Evolutionary conservation across 805 yeast genomes (phyloP), one percentile per base, ranked within the genome.

Genomic region (Cyberlindnera meyerae): DNA sequence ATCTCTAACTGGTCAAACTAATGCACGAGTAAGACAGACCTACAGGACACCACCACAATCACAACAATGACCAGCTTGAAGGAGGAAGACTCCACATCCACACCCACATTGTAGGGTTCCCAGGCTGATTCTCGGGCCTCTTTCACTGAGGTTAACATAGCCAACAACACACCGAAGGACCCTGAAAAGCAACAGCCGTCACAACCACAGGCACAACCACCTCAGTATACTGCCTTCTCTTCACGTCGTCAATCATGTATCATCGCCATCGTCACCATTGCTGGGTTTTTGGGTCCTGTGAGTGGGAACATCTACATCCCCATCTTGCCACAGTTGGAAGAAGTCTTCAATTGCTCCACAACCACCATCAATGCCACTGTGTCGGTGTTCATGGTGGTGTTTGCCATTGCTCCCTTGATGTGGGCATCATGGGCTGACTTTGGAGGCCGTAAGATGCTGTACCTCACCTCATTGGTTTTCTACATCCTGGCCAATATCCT

Each of bases 401-500:
- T 75, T 52, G 75, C 79, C 1, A 51, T 76, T 17, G 71, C 76
- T 0, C 82, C 82, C 1, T 48, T 76, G 33, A 41, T 75, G 12
- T 75, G 79, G 77, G 79, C 79, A 1, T 54, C 70, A 3, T 62
- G 65, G 55, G 75, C 80, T 4, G 82, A 76, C 46, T 55, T 60
- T 39, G 74, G 75, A 31, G 81, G 81, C 0, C 68, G 95, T 43
- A 67, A 94, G 40, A 79, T 86, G 0, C 65, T 82, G 0, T 72
- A 81, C 31, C 39, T 84, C 14, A 48, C 65, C 5, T 82, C 93
- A 12, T 56, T 83, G 24, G 12, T 65, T 0, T 60, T 80, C 12
- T 82, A 74, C 47, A 55, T 78, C n/a, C 69, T 68, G 2, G 75
- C 83, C 1, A 80, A 82, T 55, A 58, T 85, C 18, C 78, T 82